These are phyloP conservation scores for Leishmania arabica DNA, from an alignment of 208 protist species.

Conservation along the genomic window DNA sequence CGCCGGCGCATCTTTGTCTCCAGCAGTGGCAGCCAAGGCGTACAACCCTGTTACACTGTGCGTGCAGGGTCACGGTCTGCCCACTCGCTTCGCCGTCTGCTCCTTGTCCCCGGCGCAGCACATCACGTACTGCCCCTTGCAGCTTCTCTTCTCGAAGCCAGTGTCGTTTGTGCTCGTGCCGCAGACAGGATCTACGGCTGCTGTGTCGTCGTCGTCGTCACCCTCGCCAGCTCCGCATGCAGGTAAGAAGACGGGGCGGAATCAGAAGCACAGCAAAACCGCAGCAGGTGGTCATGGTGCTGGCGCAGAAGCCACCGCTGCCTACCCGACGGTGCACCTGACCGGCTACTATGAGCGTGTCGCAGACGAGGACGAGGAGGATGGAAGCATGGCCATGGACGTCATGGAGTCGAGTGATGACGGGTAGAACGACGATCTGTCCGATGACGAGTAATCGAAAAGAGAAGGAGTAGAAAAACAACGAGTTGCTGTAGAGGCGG, in stretches of 20 bases:
- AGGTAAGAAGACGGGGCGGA: constrained; percentile 18
- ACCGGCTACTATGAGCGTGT: constrained; percentile 80
- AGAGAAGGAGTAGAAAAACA: neutral
- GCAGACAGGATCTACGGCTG: constrained; percentile 2
- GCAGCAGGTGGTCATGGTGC: neutral
- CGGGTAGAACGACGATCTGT: constrained; percentile 8
- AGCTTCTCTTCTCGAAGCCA: constrained; percentile 67
- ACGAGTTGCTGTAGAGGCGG: neutral
- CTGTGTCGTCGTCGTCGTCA: neutral
- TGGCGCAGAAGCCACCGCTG: constrained; percentile 2
- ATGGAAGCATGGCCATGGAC: constrained; percentile 21
- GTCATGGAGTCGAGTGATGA: constrained; percentile 34
- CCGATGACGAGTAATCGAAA: neutral
- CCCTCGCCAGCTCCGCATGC: neutral
- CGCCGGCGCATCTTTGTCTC: constrained; percentile 3
- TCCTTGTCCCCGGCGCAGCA: constrained; percentile 45
- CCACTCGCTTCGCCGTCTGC: constrained; percentile 62
- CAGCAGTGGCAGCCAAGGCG: neutral
- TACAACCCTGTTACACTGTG: constrained; percentile 66
- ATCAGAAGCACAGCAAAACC: neutral
- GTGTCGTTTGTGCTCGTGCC: constrained; percentile 68
- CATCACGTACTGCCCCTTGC: constrained; percentile 62
- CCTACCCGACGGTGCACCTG: constrained; percentile 65
- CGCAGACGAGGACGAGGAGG: constrained; percentile 44
- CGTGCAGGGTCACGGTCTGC: constrained; percentile 65